A percentile compares a stretch with the other conserved stretches of the same genome.
These are phyloP conservation scores for Backusella psychrophila DNA, from an alignment of 192 early-diverging fungal species.

Conservation along the genomic window DNA sequence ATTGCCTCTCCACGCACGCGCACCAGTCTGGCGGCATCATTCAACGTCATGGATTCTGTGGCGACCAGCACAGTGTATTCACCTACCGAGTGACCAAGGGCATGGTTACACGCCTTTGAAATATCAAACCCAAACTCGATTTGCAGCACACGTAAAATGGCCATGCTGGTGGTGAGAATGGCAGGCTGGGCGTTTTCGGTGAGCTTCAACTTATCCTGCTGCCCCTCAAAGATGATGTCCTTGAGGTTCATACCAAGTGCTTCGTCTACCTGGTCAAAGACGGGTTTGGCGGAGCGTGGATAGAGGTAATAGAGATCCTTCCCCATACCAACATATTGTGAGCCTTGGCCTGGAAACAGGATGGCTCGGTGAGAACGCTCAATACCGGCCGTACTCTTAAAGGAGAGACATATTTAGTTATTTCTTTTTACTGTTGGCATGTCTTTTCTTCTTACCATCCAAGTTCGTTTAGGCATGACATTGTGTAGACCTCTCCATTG, in stretches of 20 bases:
- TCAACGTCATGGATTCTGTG: constrained; percentile 60
- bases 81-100: constrained; percentile 91
- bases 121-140: constrained; percentile 79
- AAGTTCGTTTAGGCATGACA: neutral
- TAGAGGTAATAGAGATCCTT: constrained; percentile 81
- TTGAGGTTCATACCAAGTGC: constrained; percentile 68
- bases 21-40: constrained; percentile 84
- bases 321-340: constrained; percentile 92
- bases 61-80: constrained; percentile 84
- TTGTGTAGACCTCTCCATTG: neutral
- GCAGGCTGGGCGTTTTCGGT: constrained; percentile 65
- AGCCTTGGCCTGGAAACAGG: constrained; percentile 64
- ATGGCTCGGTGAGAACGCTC: constrained; percentile 33
- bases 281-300: constrained; percentile 61
- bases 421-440: neutral
- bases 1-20: constrained; percentile 84
- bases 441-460: neutral
- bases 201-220: constrained; percentile 54
- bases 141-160: constrained; percentile 81
- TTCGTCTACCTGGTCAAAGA: constrained; percentile 88
- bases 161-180: constrained; percentile 80
- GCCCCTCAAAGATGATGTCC: constrained; percentile 86
- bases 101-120: constrained; percentile 70
- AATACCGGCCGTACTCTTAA: constrained; percentile 34
- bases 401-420: neutral